Percentiles rank a stretch among this genome's conserved stretches.
Evolutionary conservation across 257 asterid species (phyloP).

Genomic region (Sherardia arvensis): DNA sequence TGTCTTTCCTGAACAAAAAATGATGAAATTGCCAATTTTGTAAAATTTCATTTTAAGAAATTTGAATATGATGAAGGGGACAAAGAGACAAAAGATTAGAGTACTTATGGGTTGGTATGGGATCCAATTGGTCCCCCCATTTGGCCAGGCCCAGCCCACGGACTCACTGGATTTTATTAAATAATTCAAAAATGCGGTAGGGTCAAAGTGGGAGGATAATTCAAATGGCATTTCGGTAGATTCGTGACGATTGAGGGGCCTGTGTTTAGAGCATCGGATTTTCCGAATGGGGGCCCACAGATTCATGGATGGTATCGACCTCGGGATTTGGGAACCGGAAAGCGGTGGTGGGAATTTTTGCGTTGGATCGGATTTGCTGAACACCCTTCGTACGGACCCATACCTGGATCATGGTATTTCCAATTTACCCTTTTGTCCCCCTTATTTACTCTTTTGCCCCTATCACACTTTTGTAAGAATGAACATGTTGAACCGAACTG

Average conservation of each 20-base stretch:
- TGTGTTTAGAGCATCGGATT: too few relatives aligned
- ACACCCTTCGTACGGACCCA: slow-evolving; percentile 4
- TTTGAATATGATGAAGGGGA: background rate
- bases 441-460: background rate
- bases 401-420: background rate
- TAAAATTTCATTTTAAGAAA: too few relatives aligned
- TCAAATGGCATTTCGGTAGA: slow-evolving; percentile 3
- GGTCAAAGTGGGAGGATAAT: background rate
- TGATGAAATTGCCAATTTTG: too few relatives aligned
- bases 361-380: slow-evolving; percentile 1
- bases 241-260: background rate
- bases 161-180: background rate
- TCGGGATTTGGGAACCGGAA: slow-evolving; percentile 13
- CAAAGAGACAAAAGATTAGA: background rate
- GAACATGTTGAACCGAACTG: too few relatives aligned
- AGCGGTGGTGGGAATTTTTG: slow-evolving; percentile 4
- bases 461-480: too few relatives aligned
- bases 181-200: background rate
- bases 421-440: slow-evolving; percentile 6
- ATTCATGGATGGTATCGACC: slow-evolving; percentile 14
- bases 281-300: slow-evolving; percentile 2
- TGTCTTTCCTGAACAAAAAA: background rate
- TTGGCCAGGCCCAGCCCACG: slow-evolving; percentile 4
- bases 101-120: background rate
- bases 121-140: background rate